Evolutionary conservation across 2,329 filamentous ascomycete species (phyloP).

Genomic region (Penicillium psychrosexuale): DNA sequence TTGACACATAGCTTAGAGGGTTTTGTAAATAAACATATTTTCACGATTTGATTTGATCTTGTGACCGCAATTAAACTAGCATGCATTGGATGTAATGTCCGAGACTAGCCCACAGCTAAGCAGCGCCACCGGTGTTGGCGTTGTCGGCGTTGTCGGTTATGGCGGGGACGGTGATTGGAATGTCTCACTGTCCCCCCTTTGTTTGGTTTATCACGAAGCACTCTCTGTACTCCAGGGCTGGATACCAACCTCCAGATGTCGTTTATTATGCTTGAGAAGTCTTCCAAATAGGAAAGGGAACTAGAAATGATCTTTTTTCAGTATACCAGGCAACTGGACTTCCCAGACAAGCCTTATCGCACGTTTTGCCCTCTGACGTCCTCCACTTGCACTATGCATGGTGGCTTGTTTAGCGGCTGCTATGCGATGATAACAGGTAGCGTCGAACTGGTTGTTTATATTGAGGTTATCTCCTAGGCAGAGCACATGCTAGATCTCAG

Average conservation of each 20-base stretch:
- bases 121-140: slow-evolving; percentile 1
- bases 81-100: slow-evolving; percentile 5
- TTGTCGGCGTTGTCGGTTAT: not conserved
- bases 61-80: not conserved
- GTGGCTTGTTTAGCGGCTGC: slow-evolving; percentile 12
- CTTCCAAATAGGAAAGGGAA: not conserved
- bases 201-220: not conserved
- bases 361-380: slow-evolving; percentile 4
- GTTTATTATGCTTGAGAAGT: not conserved
- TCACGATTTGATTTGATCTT: not conserved
- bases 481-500: not conserved
- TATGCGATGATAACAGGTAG: slow-evolving; percentile 1
- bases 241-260: not conserved
- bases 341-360: not conserved
- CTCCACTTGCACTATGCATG: slow-evolving; percentile 6
- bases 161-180: not conserved
- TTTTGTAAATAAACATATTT: slow-evolving; percentile 1
- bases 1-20: slow-evolving; percentile 4
- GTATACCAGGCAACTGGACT: not conserved
- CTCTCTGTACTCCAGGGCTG: not conserved
- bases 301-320: too few species aligned
- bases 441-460: not conserved
- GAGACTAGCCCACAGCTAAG: slow-evolving; percentile 7
- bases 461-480: not conserved
- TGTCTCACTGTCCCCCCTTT: slow-evolving; percentile 11